Base-by-base conservation (phyloP, 495 filamentous ascomycete genomes). In the Annulohypoxylon nitens region DNA sequence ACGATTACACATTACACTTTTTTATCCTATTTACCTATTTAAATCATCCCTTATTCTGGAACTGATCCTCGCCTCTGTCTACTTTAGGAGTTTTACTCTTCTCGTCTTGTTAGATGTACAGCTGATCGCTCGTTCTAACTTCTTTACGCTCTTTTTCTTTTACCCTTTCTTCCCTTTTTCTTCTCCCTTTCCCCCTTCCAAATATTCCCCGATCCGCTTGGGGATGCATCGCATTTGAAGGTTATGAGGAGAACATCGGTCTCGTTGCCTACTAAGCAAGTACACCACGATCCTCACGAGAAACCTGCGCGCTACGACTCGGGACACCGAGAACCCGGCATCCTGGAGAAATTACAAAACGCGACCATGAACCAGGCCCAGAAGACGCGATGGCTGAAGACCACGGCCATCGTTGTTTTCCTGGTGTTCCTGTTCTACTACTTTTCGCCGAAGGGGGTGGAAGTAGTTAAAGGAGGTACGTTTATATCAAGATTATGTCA, bases 381-480 rank as follows among this genome's bases (percentile, higher is more conserved):
- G 83, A 88, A 87, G 84, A 90, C 90, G 66, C 89, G 93, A 75
- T 94, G 90, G 80, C 71, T 97, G 70, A 97, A 96, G 88, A 92
- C 92, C 43, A 92, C 91, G 39, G 91, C 91, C 74, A 88, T 97
- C 71, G 83, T 97, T 63, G 87, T 90, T 58, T 88, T 91, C 75
- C 70, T 97, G 47, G 79, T 97, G 66, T 84, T 95, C 72, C 79
- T 95, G 25, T 85, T 97, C 62, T 90, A 93, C 78, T 93, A 90
- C 81, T 82, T 97, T 61, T 87, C 90, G 12, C 92, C 93, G 2
- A 81, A 79, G 43, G 82, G 84, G 33, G 81, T 84, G 20, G 78
- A 85, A 59, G 72, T 84, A 34, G 82, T 83, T 74, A 77, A 79
- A 74, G 84, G 75, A 72, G 83, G 83, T 83, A 79, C 6, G 80